Base-by-base conservation (phyloP, 2,329 filamentous ascomycete genomes). In the Plenodomus tracheiphilus region DNA sequence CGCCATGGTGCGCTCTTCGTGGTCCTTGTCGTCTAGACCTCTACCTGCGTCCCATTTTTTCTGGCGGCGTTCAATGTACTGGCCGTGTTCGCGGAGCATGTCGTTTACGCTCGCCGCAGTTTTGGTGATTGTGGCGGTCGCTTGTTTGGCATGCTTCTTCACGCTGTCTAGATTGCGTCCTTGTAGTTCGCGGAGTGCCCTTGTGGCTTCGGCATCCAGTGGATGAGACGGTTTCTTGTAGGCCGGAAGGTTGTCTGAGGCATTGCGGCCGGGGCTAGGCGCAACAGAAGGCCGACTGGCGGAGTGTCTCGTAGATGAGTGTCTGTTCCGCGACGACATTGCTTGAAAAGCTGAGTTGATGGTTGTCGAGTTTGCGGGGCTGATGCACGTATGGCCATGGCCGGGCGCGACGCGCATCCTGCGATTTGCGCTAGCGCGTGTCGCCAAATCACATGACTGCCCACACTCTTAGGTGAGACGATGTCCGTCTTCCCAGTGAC, bases 51-150 rank as follows among this genome's bases (percentile, higher is more conserved):
- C 72, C 61, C 69, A 73, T 47, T 61, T 66, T 51, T 62, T 65
- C 43, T 55, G 56, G 22, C 65, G 60, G 19, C 62, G 64, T 41
- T 68, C 68, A 49, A 76, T 61, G 37, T 71, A 72, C 41, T 73
- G 65, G 54, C 51, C 61, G 41, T 63, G 72, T 55, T 61, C 72
- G 58, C 63, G 75, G 2, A 83, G 61, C 11, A 75, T 75, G 48
- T 86, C 84, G 47, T 85, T 85, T 32, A 83, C 74, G n/a, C 78
- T 75, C 2, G 73, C 79, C 0, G 79, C 82, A 2, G 75, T 72
- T 4, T 75, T 69, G 2, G 74, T 77, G 4, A 87, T 65, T n/a
- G 72, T 69, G 1, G 72, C 62, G 1, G 74, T 72, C 0, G 81
- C 80, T 21, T 75, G 64, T 18, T 72, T 67, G 19, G 84, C 68